Base-by-base conservation (phyloP, 208 protist genomes). In the Leishmania mexicana region DNA sequence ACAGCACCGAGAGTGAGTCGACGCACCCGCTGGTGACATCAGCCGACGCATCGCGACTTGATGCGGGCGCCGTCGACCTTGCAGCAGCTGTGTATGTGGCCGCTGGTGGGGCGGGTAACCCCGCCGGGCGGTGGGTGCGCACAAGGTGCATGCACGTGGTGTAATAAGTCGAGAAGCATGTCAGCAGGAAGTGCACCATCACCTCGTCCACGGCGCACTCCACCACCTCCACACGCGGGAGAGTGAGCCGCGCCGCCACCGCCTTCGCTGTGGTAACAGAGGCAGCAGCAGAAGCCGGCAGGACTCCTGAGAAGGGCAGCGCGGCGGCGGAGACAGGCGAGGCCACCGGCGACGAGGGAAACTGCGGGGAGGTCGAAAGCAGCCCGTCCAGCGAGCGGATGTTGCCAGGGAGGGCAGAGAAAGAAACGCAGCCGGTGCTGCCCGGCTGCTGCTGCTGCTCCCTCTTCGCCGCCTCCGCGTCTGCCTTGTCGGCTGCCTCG, bases 131-230 rank as follows among this genome's bases (percentile, higher is more conserved):
- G 54, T 85, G 73, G 40, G 75, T 78, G 60, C 77, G 81, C 0
- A 86, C 68, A 8, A 83, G 38, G 35, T 75, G 68, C 15, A 81
- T 82, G 76, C 85, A 88, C 17, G 76, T 70, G 70, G 45, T 65
- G 53, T 85, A 80, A 62, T 81, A 78, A 6, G 65, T 86, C 47
- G 78, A 85, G 62, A 88, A 84, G 70, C 83, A 80, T n/a, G 54
- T 76, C 7, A 85, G 79, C 31, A 88, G 45, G 58, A 88, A 83
- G 79, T 86, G 81, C 28, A 85, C 54, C 70, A 88, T 81, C 64
- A 88, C 80, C 73, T 88, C 85, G n/a, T 78, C 67, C n/a, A 88
- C 75, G 1, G 17, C 64, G 78, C 83, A 86, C 75, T 86, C 83
- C 51, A 71, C 64, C 53, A 86, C 83, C 67, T 86, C 83, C 8